These are phyloP conservation scores for Guadua angustifolia DNA, from an alignment of 176 grass and related monocot species.

Conservation along the genomic window DNA sequence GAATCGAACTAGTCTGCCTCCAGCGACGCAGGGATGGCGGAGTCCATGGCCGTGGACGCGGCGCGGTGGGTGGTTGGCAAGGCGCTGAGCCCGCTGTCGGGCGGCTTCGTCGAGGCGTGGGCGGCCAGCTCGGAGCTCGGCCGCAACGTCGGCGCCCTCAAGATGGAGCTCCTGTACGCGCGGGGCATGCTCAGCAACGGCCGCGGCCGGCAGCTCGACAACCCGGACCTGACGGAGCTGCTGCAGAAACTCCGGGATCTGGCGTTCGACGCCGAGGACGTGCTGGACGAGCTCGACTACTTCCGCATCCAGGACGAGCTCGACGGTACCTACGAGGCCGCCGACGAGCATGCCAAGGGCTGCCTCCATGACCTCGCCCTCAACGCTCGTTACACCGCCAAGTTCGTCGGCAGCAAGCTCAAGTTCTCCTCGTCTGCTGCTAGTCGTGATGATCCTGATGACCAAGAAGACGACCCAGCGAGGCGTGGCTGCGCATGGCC, in stretches of 20 bases:
- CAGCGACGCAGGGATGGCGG: no score
- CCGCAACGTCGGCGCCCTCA: background rate
- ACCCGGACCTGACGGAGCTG: background rate
- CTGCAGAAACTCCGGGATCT: background rate
- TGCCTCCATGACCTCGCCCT: background rate
- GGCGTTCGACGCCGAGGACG: no score
- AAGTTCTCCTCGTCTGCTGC: no score
- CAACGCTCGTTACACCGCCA: background rate
- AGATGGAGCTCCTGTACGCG: constrained; percentile 8
- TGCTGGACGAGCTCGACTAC: constrained; percentile 22
- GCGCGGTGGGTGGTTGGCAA: no score
- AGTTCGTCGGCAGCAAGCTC: no score
- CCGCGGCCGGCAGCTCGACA: background rate
- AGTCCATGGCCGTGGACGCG: no score
- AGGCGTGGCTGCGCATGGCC: no score
- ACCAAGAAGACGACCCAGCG: no score
- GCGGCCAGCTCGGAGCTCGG: background rate
- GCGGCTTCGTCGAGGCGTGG: no score
- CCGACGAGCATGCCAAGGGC: background rate
- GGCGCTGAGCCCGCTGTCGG: no score
- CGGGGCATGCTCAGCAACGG: background rate
- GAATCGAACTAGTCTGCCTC: no score
- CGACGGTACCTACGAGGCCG: background rate
- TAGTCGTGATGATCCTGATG: no score
- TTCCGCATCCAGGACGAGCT: constrained; percentile 37